phyloP scores from a whole-genome alignment of 495 filamentous ascomycete species.

The Neurospora pannonica region DNA sequence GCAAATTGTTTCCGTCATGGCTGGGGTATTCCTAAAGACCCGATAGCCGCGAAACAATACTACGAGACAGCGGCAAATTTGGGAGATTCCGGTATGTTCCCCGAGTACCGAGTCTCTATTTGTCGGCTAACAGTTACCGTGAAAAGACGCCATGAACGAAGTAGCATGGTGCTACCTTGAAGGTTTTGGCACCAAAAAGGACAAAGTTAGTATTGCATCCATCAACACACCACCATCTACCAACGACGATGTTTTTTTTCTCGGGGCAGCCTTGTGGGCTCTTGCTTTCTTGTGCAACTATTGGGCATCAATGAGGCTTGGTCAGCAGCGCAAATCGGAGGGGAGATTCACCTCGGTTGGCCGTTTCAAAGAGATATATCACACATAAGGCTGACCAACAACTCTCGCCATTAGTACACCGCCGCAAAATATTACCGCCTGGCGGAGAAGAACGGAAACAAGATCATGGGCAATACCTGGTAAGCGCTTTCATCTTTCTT shows the following conservation, averaged over 20 bases:
- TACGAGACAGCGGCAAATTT: constrained; percentile 96
- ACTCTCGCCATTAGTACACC: constrained; percentile 50
- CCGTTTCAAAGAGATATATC: constrained; percentile 9
- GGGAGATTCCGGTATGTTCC: constrained; percentile 61
- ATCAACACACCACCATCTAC: not conserved
- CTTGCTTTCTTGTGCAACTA: not conserved
- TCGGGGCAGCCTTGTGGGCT: not conserved
- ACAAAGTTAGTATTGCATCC: constrained; percentile 64
- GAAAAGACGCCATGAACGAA: constrained; percentile 89
- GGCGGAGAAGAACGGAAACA: constrained; percentile 80
- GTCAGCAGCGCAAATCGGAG: constrained; percentile 10
- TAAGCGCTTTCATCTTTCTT: constrained; percentile 38
- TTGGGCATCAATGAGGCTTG: constrained; percentile 34
- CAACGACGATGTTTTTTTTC: not conserved
- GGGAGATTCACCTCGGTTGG: constrained; percentile 8
- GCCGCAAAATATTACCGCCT: constrained; percentile 90
- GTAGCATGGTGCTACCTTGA: constrained; percentile 92
- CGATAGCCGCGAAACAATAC: constrained; percentile 80
- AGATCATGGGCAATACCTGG: constrained; percentile 92
- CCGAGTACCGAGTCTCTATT: not conserved
- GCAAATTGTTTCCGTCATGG: constrained; percentile 95
- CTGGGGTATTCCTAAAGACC: constrained; percentile 87
- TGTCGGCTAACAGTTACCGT: not conserved
- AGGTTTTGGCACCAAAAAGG: constrained; percentile 90
- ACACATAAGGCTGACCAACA: constrained; percentile 31